phyloP scores from a whole-genome alignment of 164 flowering plant genomes.

The Macadamia tetraphylla region DNA sequence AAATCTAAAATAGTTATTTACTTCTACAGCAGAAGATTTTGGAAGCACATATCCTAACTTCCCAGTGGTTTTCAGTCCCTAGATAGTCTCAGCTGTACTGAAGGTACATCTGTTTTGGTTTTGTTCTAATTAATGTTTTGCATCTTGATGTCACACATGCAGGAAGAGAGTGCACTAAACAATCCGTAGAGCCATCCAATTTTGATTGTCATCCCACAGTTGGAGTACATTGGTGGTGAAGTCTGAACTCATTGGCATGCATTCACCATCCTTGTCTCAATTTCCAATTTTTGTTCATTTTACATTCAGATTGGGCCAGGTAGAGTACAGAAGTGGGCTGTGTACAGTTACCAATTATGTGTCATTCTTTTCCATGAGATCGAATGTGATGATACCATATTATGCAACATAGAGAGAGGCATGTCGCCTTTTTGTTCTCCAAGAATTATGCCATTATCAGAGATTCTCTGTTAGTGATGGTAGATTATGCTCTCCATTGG shows the following conservation, averaged over 20 bases:
- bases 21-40: too few relatives aligned
- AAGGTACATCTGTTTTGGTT: not conserved
- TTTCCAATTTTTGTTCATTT: too few relatives aligned
- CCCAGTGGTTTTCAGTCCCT: too few relatives aligned
- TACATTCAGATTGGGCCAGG: constrained; percentile 7
- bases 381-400: not conserved
- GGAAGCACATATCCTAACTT: too few relatives aligned
- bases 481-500: not conserved
- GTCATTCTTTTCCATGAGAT: constrained; percentile 10
- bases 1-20: too few relatives aligned
- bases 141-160: not conserved
- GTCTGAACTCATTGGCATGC: not conserved
- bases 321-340: constrained; percentile 14
- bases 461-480: not conserved
- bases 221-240: not conserved
- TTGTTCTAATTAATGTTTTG: not conserved
- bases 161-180: constrained; percentile 7
- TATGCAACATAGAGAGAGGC: not conserved
- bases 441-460: not conserved
- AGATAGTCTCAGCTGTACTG: not conserved
- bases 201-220: not conserved
- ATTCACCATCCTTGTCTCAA: not conserved
- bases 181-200: not conserved
- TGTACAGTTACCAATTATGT: constrained; percentile 16
- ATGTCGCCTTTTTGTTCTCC: too few relatives aligned